Conservation (phyloP, 176 grass and related monocot genomes). For the Lolium rigidum region DNA sequence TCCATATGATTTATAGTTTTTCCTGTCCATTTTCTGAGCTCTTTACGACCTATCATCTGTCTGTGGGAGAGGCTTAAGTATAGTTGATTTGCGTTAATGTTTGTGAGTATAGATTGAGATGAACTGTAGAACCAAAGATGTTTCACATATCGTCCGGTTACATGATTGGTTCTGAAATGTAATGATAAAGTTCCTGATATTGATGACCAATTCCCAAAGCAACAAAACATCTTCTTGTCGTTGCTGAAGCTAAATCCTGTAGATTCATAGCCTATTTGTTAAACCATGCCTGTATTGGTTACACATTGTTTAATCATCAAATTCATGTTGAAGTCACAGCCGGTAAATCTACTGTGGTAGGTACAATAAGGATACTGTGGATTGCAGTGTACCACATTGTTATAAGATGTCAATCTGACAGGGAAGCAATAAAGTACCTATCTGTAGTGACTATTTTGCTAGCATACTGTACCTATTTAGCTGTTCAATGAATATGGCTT, state of each 20-base stretch:
- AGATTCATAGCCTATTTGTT: background rate
- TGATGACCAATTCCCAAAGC: background rate
- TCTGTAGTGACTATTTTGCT: background rate
- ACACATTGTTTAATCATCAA: background rate
- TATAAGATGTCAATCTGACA: background rate
- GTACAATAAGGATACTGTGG: background rate
- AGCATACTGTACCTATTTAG: background rate
- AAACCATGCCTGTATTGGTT: background rate
- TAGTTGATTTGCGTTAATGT: background rate
- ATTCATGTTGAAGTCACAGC: background rate
- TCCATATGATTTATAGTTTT: background rate
- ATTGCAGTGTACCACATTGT: background rate
- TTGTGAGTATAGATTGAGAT: background rate
- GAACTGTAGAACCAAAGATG: constrained; percentile 11
- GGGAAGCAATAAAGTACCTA: background rate
- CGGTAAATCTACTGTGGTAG: background rate
- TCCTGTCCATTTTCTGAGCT: background rate
- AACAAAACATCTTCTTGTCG: background rate
- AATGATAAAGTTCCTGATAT: background rate
- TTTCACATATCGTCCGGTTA: background rate
- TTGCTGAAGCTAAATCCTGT: background rate
- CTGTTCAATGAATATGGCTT: background rate
- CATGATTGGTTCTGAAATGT: background rate
- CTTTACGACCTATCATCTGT: background rate
- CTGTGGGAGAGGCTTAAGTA: background rate